A percentile compares a stretch with the other conserved stretches of the same genome.
Conservation (phyloP, 148 eudicot species). For the Salicornia ramosissima region DNA sequence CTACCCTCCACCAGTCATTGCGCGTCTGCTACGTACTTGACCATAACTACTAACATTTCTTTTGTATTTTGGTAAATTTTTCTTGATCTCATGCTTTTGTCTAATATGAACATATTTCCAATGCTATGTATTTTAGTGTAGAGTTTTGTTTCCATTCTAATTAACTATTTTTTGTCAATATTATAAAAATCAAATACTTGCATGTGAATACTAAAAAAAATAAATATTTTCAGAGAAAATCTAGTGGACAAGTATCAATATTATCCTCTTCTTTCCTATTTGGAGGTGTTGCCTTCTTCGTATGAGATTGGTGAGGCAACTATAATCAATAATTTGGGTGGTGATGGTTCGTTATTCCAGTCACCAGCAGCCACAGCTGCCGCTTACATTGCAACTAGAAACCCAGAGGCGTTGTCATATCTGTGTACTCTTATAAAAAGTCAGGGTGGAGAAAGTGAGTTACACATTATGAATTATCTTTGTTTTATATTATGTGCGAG, state of each 20-base stretch:
- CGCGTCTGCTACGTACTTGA: no score
- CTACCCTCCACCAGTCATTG: no score
- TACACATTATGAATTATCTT: no score
- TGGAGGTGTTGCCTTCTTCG: conserved; percentile 25
- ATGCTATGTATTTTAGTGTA: no score
- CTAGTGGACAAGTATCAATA: conserved; percentile 6
- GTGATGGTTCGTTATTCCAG: conserved; percentile 35
- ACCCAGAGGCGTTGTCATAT: conserved; percentile 22
- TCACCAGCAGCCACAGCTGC: conserved; percentile 45
- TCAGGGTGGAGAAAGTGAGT: conserved; percentile 29
- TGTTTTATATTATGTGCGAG: no score
- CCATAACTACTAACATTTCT: no score
- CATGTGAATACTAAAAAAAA: background rate
- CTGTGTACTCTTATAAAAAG: conserved; percentile 15
- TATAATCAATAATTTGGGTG: conserved; percentile 20
- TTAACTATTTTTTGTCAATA: no score
- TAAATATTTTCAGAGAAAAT: background rate
- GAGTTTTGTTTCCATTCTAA: no score
- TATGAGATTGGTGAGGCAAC: conserved; percentile 9
- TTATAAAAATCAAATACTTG: background rate
- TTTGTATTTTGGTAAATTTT: no score
- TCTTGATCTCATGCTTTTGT: no score
- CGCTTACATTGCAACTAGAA: conserved; percentile 32
- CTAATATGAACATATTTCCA: no score
- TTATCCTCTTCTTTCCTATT: conserved; percentile 28